These are phyloP conservation scores for Zymoseptoria ardabiliae DNA, from an alignment of 2,329 filamentous ascomycete species.

Conservation along the genomic window DNA sequence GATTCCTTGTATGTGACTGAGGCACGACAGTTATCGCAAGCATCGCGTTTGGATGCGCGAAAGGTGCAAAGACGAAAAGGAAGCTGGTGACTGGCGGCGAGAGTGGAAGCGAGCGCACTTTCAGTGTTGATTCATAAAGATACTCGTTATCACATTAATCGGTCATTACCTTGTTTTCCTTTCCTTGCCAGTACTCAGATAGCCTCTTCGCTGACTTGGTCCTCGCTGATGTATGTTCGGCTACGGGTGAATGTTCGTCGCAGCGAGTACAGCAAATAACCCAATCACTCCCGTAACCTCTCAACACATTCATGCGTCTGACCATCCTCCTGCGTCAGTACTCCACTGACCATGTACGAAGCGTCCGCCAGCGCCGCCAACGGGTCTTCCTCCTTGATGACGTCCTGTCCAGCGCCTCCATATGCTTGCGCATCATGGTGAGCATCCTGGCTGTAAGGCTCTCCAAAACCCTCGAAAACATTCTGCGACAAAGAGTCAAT, in stretches of 20 bases:
- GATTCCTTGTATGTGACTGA: not conserved
- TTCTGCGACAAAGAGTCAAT: not conserved
- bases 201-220: not conserved
- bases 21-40: not conserved
- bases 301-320: not conserved
- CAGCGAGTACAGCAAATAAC: not conserved
- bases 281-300: not conserved
- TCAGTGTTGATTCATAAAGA: not conserved
- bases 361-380: slow-evolving; percentile 8
- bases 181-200: not conserved
- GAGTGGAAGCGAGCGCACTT: not conserved
- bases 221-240: not conserved
- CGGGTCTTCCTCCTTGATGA: slow-evolving; percentile 3
- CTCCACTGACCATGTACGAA: slow-evolving; percentile 2
- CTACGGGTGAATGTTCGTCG: too few species aligned
- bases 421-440: slow-evolving; percentile 12
- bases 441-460: slow-evolving; percentile 3
- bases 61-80: not conserved
- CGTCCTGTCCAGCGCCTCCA: slow-evolving; percentile 12
- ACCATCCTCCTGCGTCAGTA: not conserved
- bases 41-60: not conserved
- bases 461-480: not conserved
- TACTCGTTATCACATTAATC: not conserved
- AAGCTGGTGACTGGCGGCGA: not conserved
- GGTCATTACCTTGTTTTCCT: not conserved